Base-by-base conservation (phyloP, 495 filamentous ascomycete genomes). In the Penicillium fimorum region DNA sequence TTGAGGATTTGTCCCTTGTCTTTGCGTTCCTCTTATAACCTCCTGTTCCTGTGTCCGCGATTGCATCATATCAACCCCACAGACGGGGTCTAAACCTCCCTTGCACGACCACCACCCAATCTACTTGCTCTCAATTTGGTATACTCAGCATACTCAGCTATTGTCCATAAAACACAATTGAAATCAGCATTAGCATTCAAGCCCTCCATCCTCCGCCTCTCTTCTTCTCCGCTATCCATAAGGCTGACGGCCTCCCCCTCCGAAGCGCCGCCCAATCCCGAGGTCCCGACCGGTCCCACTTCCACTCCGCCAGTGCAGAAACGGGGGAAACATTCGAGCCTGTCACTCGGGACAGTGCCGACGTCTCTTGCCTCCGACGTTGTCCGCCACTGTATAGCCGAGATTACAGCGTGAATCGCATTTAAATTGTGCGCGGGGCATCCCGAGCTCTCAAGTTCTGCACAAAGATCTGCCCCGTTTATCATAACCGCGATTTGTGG, bases 191-290 rank as follows among this genome's bases (percentile, higher is more conserved):
- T 33, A 20, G 10, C 27, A 18, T 42, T 29, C 47, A 35, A 22
- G 11, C n/a, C 38, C 33, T 20, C 47, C n/a, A 20, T 48, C 41
- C 9, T 45, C 22, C 44, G 22, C 18, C 41, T 33, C 53, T 44
- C 41, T 18, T 8, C 25, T 25, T 42, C 17, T 17, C 17, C 37
- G 50, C 55, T 51, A 43, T 37, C 41, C 38, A 38, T 58, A 67
- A 60, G 62, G 59, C 59, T 63, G 52, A 63, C 59, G 57, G 59
- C 40, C 57, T 58, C n/a, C 35, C 37, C 22, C 55, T 60, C 65
- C 65, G 62, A 60, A 43, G 25, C 46, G 32, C 53, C 46, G 57
- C 58, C 57, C 57, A 63, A 68, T 68, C 62, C 59, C 54, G 62
- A 65, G 54, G 22, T 40, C 50, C 56, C 53, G 56, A 38, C 32